Percentiles rank a stretch among this genome's conserved stretches.
These are phyloP conservation scores for Geotrichum candidum DNA, from an alignment of 1,139 yeast genomes.

Conservation along the genomic window DNA sequence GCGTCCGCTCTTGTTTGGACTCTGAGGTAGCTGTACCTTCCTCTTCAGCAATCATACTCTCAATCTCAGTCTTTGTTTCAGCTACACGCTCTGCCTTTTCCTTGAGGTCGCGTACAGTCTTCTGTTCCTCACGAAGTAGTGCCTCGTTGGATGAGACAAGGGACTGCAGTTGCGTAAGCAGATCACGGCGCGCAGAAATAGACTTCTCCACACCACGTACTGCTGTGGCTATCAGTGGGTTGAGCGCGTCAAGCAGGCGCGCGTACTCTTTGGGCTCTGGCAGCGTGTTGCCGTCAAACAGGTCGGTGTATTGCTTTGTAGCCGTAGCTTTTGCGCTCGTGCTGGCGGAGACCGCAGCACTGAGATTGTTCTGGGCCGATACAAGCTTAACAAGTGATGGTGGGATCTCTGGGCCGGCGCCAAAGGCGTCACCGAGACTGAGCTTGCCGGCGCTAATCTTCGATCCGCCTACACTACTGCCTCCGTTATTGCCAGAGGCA, in stretches of 20 bases:
- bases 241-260: constrained; percentile 35
- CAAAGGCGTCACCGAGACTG: constrained; percentile 22
- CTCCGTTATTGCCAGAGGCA: constrained; percentile 1
- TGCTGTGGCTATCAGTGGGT: constrained; percentile 16
- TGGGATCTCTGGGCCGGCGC: constrained; percentile 34
- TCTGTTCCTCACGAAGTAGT: constrained; percentile 43
- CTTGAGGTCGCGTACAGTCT: constrained; percentile 41
- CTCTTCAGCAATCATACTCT: constrained; percentile 40
- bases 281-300: constrained; percentile 41
- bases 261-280: constrained; percentile 50
- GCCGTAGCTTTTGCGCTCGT: constrained; percentile 19
- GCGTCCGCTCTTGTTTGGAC: constrained; percentile 19
- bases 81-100: constrained; percentile 38
- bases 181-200: constrained; percentile 39
- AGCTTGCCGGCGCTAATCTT: not conserved
- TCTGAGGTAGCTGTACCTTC: constrained; percentile 22
- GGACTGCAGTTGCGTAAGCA: constrained; percentile 42
- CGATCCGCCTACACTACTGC: constrained; percentile 1
- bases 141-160: constrained; percentile 41
- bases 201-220: constrained; percentile 34
- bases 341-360: constrained; percentile 17
- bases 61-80: constrained; percentile 44
- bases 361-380: constrained; percentile 39
- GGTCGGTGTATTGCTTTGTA: constrained; percentile 19
- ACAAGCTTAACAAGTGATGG: constrained; percentile 43